These are phyloP conservation scores for Anisodus acutangulus DNA, from an alignment of 257 asterid species.

Conservation along the genomic window DNA sequence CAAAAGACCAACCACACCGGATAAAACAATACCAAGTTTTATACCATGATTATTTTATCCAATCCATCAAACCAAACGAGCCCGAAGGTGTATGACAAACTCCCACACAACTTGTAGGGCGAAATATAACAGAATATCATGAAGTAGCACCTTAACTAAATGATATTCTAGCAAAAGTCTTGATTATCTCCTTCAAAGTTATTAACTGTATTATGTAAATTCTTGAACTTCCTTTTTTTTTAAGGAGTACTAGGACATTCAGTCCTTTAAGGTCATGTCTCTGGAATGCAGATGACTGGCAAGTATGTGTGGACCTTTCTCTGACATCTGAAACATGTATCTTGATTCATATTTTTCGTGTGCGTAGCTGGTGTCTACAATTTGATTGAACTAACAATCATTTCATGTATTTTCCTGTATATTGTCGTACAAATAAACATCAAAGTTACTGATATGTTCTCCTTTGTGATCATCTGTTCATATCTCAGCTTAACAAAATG, in stretches of 20 bases:
- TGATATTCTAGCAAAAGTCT: neutral
- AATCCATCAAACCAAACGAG: no score
- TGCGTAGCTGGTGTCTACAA: neutral
- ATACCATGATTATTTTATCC: no score
- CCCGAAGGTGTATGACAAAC: neutral
- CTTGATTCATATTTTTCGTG: neutral
- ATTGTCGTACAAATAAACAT: conserved; percentile 10
- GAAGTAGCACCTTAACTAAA: conserved; percentile 6
- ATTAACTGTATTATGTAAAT: neutral
- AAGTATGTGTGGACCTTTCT: conserved; percentile 6
- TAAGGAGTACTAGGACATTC: neutral
- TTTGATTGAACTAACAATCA: conserved; percentile 1
- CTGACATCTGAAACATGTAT: neutral
- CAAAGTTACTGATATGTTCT: conserved; percentile 19
- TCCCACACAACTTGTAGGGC: conserved; percentile 3
- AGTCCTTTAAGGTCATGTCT: neutral
- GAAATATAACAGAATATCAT: neutral
- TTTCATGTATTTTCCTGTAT: neutral
- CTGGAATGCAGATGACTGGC: conserved; percentile 4
- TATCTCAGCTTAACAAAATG: conserved; percentile 81
- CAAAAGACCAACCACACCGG: no score
- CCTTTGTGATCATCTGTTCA: conserved; percentile 12
- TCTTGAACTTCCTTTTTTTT: neutral
- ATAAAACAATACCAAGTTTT: no score
- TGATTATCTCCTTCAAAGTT: neutral